Conservation (phyloP, 176 grass and related monocot genomes). For the Elaeis guineensis region DNA sequence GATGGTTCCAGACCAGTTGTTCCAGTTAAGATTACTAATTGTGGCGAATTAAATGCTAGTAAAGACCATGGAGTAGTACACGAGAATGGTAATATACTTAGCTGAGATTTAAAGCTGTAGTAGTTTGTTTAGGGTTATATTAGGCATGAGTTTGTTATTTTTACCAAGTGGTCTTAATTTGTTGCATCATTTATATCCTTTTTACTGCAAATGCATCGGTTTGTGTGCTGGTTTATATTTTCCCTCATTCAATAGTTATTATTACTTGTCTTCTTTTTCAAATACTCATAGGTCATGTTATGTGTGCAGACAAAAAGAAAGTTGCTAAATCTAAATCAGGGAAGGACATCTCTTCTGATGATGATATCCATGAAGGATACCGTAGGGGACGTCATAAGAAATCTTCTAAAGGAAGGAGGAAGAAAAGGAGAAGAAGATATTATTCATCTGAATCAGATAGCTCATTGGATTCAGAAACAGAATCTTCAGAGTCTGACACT, state of each 20-base stretch:
- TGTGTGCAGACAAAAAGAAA: conserved; percentile 57
- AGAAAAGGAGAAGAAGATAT: conserved; percentile 54
- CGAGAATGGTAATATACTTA: conserved; percentile 39
- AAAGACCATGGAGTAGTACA: conserved; percentile 21
- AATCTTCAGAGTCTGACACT: conserved; percentile 56
- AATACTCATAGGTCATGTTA: too few species aligned
- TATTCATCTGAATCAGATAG: conserved; percentile 81
- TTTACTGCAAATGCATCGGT: background rate
- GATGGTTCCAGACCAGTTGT: conserved; percentile 39
- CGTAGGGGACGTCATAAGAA: conserved; percentile 45
- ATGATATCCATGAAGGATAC: conserved; percentile 49
- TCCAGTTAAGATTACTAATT: conserved; percentile 72
- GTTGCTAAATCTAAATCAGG: conserved; percentile 49
- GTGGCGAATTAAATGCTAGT: conserved; percentile 54
- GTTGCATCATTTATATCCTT: background rate
- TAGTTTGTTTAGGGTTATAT: too few species aligned
- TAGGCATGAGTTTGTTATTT: too few species aligned
- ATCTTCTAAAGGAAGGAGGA: conserved; percentile 73
- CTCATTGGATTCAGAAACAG: conserved; percentile 62
- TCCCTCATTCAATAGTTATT: background rate
- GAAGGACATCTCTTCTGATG: conserved; percentile 39
- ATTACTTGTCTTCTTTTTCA: too few species aligned
- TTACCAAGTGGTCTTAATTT: background rate
- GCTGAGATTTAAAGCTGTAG: too few species aligned
- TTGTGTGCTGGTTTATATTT: too few species aligned